Conservation (phyloP, 106 monocot genomes). For the Dendrobium officinale region DNA sequence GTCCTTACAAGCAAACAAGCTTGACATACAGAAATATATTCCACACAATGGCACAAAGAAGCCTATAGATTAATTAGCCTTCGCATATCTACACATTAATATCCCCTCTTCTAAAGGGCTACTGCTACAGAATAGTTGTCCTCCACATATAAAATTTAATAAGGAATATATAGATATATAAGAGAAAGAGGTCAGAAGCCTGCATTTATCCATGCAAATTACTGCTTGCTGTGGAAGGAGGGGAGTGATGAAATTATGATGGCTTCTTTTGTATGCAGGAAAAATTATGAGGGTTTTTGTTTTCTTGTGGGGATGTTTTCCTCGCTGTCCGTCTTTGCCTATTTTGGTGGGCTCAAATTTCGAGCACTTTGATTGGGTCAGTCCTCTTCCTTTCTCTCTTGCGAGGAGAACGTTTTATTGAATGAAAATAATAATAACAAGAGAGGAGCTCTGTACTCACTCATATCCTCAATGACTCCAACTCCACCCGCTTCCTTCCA, state of each 20-base stretch:
- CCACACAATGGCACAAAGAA: background rate
- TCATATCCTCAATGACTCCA: background rate
- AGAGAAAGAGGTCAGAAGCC: background rate
- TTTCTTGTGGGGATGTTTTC: slow-evolving; percentile 21
- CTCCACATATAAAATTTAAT: background rate
- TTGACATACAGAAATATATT: background rate
- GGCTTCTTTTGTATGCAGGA: slow-evolving; percentile 4
- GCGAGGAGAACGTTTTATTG: slow-evolving; percentile 10
- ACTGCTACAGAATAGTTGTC: background rate
- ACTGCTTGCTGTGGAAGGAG: background rate
- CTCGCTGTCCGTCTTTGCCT: background rate
- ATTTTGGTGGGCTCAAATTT: slow-evolving; percentile 18
- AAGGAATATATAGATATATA: background rate
- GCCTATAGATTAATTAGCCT: background rate
- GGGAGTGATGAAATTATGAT: slow-evolving; percentile 13
- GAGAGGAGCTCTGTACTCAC: background rate
- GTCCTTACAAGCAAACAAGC: slow-evolving; percentile 7
- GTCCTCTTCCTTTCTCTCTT: slow-evolving; percentile 1
- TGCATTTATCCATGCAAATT: slow-evolving; percentile 22
- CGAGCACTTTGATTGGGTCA: slow-evolving; percentile 12
- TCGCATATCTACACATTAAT: background rate
- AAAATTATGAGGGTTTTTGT: slow-evolving; percentile 12
- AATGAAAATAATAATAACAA: slow-evolving; percentile 3
- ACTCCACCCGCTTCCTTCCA: no score
- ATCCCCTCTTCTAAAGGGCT: background rate